These are phyloP conservation scores for Psidium friedrichsthalianum DNA, from an alignment of 345 rosid species.

Conservation along the genomic window DNA sequence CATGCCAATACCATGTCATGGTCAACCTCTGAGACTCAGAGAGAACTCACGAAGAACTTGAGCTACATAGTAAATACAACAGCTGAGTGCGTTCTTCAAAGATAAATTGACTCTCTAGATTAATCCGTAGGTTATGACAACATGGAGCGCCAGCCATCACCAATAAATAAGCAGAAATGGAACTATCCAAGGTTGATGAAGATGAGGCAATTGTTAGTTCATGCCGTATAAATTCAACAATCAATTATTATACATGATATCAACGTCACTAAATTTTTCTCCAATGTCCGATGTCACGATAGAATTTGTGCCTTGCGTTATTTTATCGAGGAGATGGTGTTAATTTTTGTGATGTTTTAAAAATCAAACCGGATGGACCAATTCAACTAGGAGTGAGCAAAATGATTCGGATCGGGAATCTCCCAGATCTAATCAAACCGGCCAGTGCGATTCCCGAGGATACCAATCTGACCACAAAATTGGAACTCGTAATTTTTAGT, in stretches of 20 bases:
- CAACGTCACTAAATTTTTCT: background rate
- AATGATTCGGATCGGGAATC: no score
- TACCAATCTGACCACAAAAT: no score
- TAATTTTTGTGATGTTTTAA: background rate
- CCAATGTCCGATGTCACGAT: accelerated
- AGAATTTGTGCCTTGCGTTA: accelerated
- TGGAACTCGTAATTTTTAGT: no score
- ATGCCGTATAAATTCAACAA: background rate
- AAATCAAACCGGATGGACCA: accelerated
- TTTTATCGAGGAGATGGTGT: background rate
- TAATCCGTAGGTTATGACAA: background rate
- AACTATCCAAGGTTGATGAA: background rate
- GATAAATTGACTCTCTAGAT: background rate
- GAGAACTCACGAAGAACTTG: background rate
- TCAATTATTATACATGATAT: background rate
- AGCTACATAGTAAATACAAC: background rate
- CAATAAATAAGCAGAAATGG: background rate
- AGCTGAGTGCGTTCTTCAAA: background rate
- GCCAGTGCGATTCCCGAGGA: no score
- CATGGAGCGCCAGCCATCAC: background rate
- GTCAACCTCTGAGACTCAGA: background rate
- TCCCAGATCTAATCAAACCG: no score
- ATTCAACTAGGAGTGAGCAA: background rate
- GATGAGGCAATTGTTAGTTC: background rate
- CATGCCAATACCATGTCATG: background rate